Conservation (phyloP, 805 yeast genomes). For the Gaillardinia entomophila region DNA sequence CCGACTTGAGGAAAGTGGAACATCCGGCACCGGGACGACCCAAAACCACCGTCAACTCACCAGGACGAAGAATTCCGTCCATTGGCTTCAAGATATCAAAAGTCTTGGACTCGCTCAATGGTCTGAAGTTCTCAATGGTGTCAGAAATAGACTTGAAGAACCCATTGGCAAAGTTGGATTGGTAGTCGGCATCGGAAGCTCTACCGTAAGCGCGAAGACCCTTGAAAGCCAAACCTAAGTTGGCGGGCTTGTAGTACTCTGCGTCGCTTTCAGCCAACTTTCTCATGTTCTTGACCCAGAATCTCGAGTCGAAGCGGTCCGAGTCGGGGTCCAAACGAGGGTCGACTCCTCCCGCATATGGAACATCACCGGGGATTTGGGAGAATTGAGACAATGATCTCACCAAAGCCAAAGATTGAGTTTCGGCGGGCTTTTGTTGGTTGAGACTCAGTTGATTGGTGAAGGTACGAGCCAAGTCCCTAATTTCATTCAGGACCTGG, state of each 20-base stretch:
- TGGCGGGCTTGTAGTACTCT: slow-evolving; percentile 8
- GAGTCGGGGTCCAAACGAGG: slow-evolving; percentile 8
- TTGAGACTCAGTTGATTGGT: slow-evolving; percentile 9
- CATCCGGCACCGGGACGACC: slow-evolving; percentile 87
- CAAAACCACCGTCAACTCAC: slow-evolving; percentile 62
- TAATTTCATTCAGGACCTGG: slow-evolving; percentile 26
- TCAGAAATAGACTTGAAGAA: slow-evolving; percentile 1
- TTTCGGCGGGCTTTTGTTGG: background rate
- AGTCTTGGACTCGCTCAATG: slow-evolving; percentile 3
- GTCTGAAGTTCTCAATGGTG: slow-evolving; percentile 1
- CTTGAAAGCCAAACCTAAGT: slow-evolving; percentile 9
- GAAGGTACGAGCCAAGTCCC: slow-evolving; percentile 39
- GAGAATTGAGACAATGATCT: background rate
- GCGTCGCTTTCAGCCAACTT: slow-evolving; percentile 6
- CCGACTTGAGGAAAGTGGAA: slow-evolving; percentile 57
- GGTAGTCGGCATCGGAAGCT: slow-evolving; percentile 9
- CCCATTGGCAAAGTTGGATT: slow-evolving; percentile 7
- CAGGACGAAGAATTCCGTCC: slow-evolving; percentile 60
- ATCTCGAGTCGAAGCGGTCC: slow-evolving; percentile 4
- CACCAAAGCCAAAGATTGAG: background rate
- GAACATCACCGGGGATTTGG: slow-evolving; percentile 1
- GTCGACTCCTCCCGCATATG: slow-evolving; percentile 3
- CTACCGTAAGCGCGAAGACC: slow-evolving; percentile 8
- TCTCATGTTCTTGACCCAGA: slow-evolving; percentile 8
- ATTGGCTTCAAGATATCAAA: slow-evolving; percentile 57